Evolutionary conservation across 1,284 basidiomycete species (phyloP), one percentile per base, ranked within the genome.

Genomic region (Pyrrhoderma noxium): DNA sequence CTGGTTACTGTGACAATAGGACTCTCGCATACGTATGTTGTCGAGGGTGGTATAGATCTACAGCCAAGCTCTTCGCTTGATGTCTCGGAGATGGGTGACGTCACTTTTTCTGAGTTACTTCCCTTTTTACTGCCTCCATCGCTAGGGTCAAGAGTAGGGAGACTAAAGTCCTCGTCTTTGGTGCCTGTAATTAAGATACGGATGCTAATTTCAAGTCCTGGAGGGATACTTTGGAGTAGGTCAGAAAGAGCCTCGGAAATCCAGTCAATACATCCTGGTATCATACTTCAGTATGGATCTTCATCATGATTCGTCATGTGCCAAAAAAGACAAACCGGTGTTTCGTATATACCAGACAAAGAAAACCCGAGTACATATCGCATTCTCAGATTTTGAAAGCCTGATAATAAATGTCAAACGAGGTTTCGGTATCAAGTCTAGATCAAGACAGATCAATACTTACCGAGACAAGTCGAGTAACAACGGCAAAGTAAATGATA

Each of bases 401-500:
- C 45, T 47, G 8, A 19, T 19, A 19, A 37, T 37, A 16, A 37
- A 37, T 16, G 11, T 11, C 16, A 11, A 16, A 37, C 16, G 11
- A 37, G 16, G 11, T 37, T 9, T 16, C 11, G 35, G 5, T 45
- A 9, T 7, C 21, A 34, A 34, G 8, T 31, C 11, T 11, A 31
- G 27, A 46, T 3, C 3, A 8, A 27, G 27, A 31, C 11, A 5
- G 16, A 25, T 21, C 2, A 9, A 8, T 25, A 41, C 66, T 42
- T 44, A 69, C 68, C 63, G 58, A 14, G 68, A 59, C 19, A 67
- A 49, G 45, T 67, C 59, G 34, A 67, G 56, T 3, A 70, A 59
- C 4, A 69, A 57, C 3, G 69, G 65, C 0, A 70, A 56, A 11
- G 67, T 69, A 58, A 67, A 70, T 7, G 67, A 66, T 3, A 70